A percentile compares a stretch with the other conserved stretches of the same genome.
phyloP scores from a whole-genome alignment of 1,284 basidiomycete species.

The Bondarzewia mesenterica region DNA sequence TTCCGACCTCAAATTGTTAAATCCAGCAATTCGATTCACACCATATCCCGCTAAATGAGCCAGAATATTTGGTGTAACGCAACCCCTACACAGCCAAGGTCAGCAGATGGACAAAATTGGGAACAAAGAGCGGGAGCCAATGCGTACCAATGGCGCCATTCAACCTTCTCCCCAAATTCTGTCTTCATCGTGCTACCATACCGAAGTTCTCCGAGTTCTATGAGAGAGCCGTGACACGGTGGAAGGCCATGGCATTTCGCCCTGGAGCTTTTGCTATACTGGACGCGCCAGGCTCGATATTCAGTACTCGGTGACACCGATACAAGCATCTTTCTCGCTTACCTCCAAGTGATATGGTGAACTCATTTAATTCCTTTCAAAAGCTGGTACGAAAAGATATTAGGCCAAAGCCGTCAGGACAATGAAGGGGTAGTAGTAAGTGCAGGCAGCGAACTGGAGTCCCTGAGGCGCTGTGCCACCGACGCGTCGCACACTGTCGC shows the following conservation, averaged over 20 bases:
- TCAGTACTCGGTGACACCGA: too few relatives aligned
- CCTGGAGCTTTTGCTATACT: slow-evolving; percentile 66
- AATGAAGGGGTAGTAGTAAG: too few relatives aligned
- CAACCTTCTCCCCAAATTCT: slow-evolving; percentile 52
- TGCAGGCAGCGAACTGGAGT: too few relatives aligned
- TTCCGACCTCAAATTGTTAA: slow-evolving; percentile 41
- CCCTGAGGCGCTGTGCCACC: background rate
- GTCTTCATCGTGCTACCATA: slow-evolving; percentile 44
- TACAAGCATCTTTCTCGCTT: too few relatives aligned
- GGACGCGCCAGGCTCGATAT: too few relatives aligned
- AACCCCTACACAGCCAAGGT: slow-evolving; percentile 43
- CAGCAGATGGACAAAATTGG: background rate
- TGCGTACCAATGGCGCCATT: slow-evolving; percentile 66
- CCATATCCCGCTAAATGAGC: slow-evolving; percentile 34
- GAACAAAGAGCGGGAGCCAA: slow-evolving; percentile 11
- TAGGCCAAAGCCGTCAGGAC: too few relatives aligned
- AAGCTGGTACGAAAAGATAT: background rate
- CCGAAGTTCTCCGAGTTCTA: slow-evolving; percentile 48
- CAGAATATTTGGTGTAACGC: slow-evolving; percentile 54
- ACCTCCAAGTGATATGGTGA: background rate
- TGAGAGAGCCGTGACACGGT: slow-evolving; percentile 47
- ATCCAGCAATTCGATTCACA: slow-evolving; percentile 40
- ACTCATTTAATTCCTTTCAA: background rate
- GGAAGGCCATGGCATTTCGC: slow-evolving; percentile 59
- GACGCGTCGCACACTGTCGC: background rate